These are phyloP conservation scores for Aspergillus kassunensis DNA, from an alignment of 495 filamentous ascomycete species.

Conservation along the genomic window DNA sequence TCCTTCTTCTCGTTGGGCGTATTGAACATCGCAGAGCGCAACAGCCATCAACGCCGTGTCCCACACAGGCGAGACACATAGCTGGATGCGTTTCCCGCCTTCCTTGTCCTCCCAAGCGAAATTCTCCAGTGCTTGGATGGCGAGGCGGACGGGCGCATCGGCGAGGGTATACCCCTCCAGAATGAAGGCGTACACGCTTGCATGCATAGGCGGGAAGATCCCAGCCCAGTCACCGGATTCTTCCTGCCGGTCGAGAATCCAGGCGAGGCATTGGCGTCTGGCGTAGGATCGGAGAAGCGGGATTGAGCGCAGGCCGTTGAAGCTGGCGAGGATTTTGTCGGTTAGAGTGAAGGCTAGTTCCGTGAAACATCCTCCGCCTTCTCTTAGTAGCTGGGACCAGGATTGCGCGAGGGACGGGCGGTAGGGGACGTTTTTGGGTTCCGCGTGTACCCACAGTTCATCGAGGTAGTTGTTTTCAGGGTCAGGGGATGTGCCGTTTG, in stretches of 20 bases:
- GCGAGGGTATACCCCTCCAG: constrained; percentile 29
- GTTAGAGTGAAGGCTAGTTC: background rate
- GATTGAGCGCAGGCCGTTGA: background rate
- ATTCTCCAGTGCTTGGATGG: constrained; percentile 20
- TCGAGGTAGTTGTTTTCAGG: constrained; percentile 30
- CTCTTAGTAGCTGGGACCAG: background rate
- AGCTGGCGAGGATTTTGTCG: background rate
- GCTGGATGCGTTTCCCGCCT: constrained; percentile 23
- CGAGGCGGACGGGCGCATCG: constrained; percentile 9
- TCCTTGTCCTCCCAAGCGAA: constrained; percentile 24
- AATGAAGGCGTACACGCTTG: constrained; percentile 20
- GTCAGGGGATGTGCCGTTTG: constrained; percentile 13
- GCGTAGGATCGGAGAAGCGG: constrained; percentile 14
- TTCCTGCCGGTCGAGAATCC: constrained; percentile 35
- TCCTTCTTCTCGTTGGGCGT: too few relatives aligned
- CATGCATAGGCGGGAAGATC: constrained; percentile 32
- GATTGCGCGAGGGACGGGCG: background rate
- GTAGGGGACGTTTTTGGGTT: constrained; percentile 18
- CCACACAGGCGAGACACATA: constrained; percentile 31
- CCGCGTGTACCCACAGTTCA: constrained; percentile 28
- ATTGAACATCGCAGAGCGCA: background rate
- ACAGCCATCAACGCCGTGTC: constrained; percentile 36
- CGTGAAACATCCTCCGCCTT: too few relatives aligned
- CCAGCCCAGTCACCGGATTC: constrained; percentile 31
- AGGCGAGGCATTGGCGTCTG: constrained; percentile 17